phyloP scores from a whole-genome alignment of 2,329 filamentous ascomycete genomes.

The Dactylellina haptotyla region DNA sequence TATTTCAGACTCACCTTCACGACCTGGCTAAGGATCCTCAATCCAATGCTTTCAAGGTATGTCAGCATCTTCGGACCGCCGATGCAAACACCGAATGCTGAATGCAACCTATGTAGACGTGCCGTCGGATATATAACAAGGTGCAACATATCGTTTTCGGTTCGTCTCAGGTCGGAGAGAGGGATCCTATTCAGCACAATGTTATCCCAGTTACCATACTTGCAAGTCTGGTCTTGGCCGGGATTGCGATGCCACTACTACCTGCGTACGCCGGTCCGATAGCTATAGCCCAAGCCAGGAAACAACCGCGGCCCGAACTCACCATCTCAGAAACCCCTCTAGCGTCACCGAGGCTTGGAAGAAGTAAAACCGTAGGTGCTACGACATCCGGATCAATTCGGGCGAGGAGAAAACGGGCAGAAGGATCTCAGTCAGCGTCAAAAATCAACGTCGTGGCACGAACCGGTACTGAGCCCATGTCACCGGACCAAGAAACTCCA shows the following conservation, averaged over 20 bases:
- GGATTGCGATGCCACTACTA: conserved; percentile 77
- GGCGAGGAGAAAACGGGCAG: conserved; percentile 59
- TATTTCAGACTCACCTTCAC: conserved; percentile 87
- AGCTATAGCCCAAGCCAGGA: conserved; percentile 82
- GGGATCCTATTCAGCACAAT: conserved; percentile 74
- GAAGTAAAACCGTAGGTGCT: conserved; percentile 75
- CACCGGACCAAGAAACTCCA: conserved; percentile 33
- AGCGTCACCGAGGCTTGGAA: conserved; percentile 69
- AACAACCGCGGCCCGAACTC: conserved; percentile 73
- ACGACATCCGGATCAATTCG: conserved; percentile 63
- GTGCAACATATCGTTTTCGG: conserved; percentile 89
- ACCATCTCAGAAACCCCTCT: conserved; percentile 69
- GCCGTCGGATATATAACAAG: conserved; percentile 84
- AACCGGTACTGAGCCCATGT: conserved; percentile 37
- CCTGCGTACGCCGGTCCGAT: conserved; percentile 82
- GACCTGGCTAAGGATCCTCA: conserved; percentile 80
- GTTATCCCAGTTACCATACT: conserved; percentile 81
- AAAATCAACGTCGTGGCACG: conserved; percentile 34
- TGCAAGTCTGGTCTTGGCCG: conserved; percentile 80
- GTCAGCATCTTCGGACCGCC: conserved; percentile 8
- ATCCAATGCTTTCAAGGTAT: conserved; percentile 72
- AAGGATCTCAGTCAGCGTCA: conserved; percentile 58
- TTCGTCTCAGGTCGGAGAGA: conserved; percentile 63
- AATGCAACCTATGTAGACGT: conserved; percentile 69
- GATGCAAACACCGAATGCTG: neutral